Base-by-base conservation (phyloP, 2,329 filamentous ascomycete genomes). In the Aureobasidium sp. region DNA sequence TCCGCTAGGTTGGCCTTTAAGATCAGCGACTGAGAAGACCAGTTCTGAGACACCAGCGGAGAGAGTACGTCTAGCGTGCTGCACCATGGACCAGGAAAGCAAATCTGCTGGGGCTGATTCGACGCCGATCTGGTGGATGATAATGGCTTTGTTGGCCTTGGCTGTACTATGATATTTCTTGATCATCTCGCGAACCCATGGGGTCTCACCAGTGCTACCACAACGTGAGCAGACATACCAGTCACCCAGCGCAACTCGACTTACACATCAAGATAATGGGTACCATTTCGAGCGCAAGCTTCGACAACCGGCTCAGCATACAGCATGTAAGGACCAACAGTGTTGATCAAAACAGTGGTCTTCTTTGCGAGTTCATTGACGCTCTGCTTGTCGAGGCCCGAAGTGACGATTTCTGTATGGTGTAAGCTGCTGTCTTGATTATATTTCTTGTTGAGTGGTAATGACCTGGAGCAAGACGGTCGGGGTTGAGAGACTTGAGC, bases 391-490 rank as follows among this genome's bases (percentile, higher is more conserved):
- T 79, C 76, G 37, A 86, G 72, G 56, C 79, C 74, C 5, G 78
- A 73, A 29, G 76, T 70, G 63, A 83, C 72, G 52, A 76, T 72
- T 17, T 50, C 68, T 70, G 23, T 3, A 23, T 20, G 23, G 8
- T 29, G 42, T 58, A 12, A 58, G 42, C 27, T 37, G 8, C 12
- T 32, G 17, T 46, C 7, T 48, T 17, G 4, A 27, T 9, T 1
- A 10, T 13, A 32, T 9, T 41, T 17, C 12, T 34, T 6, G 12
- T 1, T 13, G 36, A 34, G 17, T 9, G 12, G n/a, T 6, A 51
- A 8, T 53, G 82, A 89, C 88, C 84, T 70, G 91, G 91, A 59
- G 84, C 81, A 39, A 78, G 70, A 59, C 92, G 86, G 72, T 95
- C 86, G 2, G 86, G 79, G 71, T 89, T 89, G 63, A 88, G 69